Evolutionary conservation across 1,139 yeast species (phyloP).

Genomic region (Blastobotrys petasosporus): DNA sequence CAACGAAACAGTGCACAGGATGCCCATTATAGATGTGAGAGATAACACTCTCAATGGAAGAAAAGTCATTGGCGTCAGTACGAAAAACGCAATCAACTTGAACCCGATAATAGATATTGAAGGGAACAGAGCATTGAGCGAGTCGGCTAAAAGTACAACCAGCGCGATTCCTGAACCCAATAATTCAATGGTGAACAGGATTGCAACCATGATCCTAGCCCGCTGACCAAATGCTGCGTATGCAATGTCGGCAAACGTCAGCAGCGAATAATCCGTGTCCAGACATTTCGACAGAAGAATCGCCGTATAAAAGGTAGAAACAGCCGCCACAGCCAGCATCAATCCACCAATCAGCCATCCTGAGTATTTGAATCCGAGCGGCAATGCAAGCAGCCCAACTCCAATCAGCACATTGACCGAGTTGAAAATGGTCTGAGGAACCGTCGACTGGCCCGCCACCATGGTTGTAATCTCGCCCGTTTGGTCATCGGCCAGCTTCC

Average conservation of each 20-base stretch:
- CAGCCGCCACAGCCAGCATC: constrained; percentile 51
- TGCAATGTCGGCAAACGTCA: constrained; percentile 86
- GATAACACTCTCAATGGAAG: constrained; percentile 71
- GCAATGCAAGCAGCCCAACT: constrained; percentile 76
- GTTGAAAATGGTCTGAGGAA: constrained; percentile 82
- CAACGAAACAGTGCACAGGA: constrained; percentile 60
- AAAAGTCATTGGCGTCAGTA: constrained; percentile 58
- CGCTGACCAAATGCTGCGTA: constrained; percentile 63
- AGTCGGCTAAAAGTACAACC: constrained; percentile 77
- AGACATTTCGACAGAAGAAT: constrained; percentile 52
- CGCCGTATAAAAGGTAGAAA: constrained; percentile 68
- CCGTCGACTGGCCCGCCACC: constrained; percentile 78
- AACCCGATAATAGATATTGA: constrained; percentile 42
- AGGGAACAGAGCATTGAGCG: constrained; percentile 64
- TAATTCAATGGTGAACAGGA: constrained; percentile 68
- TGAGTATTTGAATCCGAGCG: constrained; percentile 69
- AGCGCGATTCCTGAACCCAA: constrained; percentile 74
- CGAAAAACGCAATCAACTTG: constrained; percentile 54
- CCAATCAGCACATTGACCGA: constrained; percentile 83
- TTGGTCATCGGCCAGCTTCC: constrained; percentile 62
- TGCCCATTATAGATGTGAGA: constrained; percentile 67
- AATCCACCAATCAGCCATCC: constrained; percentile 73
- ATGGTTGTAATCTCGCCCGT: constrained; percentile 65
- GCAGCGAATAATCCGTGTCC: constrained; percentile 69
- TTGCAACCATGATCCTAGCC: constrained; percentile 60